Conservation (phyloP, 371 early-diverging fungal genomes). For the Mortierella sp. region DNA sequence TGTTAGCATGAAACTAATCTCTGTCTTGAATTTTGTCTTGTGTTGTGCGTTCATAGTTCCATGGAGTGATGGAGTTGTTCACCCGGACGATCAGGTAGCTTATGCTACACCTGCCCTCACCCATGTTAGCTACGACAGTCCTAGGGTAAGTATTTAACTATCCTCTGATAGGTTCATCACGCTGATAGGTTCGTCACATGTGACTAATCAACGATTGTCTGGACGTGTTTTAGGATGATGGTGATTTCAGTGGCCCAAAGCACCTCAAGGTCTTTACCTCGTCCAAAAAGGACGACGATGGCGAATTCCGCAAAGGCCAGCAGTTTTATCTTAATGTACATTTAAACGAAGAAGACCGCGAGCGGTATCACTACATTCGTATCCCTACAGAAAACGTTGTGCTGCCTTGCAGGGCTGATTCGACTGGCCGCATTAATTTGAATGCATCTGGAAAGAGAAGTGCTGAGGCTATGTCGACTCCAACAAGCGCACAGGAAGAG, state of each 20-base stretch:
- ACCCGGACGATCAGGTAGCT: conserved; percentile 23
- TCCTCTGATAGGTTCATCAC: not conserved
- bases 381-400: conserved; percentile 54
- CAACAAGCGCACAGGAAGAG: conserved; percentile 45
- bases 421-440: conserved; percentile 29
- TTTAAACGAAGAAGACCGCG: conserved; percentile 34
- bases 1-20: not conserved
- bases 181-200: too few species aligned
- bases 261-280: conserved; percentile 42
- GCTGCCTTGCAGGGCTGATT: conserved; percentile 39
- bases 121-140: conserved; percentile 45
- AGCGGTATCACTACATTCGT: conserved; percentile 37
- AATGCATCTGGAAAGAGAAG: conserved; percentile 42
- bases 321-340: conserved; percentile 53
- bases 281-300: conserved; percentile 51
- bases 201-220: not conserved
- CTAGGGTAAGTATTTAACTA: conserved; percentile 16
- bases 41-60: conserved; percentile 17
- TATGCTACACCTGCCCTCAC: conserved; percentile 45
- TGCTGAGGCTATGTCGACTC: conserved; percentile 36
- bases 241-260: conserved; percentile 25
- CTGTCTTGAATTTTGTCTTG: not conserved
- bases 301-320: conserved; percentile 52
- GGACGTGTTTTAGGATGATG: conserved; percentile 26
- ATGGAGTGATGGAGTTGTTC: conserved; percentile 32